phyloP scores from a whole-genome alignment of 225 moss, liverwort and hornwort species.

The Sphagnum contortum region DNA sequence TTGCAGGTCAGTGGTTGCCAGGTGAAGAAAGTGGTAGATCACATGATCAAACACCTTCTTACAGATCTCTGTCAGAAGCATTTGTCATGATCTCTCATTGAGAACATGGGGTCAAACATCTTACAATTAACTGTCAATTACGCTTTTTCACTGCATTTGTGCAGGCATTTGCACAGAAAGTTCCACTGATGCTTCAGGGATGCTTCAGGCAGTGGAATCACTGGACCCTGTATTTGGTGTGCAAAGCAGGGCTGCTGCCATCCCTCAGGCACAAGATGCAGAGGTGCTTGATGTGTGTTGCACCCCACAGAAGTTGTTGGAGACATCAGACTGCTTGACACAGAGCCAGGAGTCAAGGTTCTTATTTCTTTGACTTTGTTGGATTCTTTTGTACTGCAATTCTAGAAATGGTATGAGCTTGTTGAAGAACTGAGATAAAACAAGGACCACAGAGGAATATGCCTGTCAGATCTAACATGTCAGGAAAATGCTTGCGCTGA shows the following conservation, averaged over 20 bases:
- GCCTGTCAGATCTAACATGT: not conserved
- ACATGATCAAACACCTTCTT: no score
- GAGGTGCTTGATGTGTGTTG: slow-evolving; percentile 8
- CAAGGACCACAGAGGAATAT: not conserved
- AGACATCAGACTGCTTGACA: slow-evolving; percentile 14
- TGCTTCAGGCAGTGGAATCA: slow-evolving; percentile 18
- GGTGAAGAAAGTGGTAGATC: no score
- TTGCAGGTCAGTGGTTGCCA: slow-evolving; percentile 1
- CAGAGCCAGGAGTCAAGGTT: slow-evolving; percentile 31
- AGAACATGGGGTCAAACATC: no score
- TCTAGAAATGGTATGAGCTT: not conserved
- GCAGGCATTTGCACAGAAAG: no score
- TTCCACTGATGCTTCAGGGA: not conserved
- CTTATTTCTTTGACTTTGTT: no score
- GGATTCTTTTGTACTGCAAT: not conserved
- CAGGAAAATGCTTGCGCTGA: no score
- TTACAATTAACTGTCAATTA: no score
- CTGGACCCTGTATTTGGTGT: slow-evolving; percentile 22
- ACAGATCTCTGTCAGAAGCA: no score
- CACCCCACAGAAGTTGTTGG: slow-evolving; percentile 14
- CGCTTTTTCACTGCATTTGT: no score
- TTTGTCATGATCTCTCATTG: no score
- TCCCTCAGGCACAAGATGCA: slow-evolving; percentile 13
- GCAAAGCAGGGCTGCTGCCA: slow-evolving; percentile 17
- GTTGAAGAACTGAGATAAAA: not conserved